These are phyloP conservation scores for Talaromyces sp. DNA, from an alignment of 2,329 filamentous ascomycete species.

Conservation along the genomic window DNA sequence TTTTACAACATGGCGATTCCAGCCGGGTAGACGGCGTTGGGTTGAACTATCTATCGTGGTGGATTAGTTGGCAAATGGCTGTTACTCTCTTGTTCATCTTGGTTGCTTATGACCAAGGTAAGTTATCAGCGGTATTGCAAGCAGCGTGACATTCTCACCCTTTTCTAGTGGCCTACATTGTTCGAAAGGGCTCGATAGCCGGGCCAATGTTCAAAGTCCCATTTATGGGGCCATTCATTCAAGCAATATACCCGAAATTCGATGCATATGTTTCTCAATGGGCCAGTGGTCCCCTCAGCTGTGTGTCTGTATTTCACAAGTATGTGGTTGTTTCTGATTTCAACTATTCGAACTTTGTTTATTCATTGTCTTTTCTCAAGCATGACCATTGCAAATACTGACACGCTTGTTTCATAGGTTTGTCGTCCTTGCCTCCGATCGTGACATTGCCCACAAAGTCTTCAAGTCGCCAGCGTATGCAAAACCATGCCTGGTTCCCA, in stretches of 20 bases:
- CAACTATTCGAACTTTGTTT: no score
- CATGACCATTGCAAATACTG: neutral
- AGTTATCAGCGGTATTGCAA: slow-evolving; percentile 25
- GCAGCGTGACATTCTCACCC: slow-evolving; percentile 1
- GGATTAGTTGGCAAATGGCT: slow-evolving; percentile 32
- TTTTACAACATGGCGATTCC: neutral
- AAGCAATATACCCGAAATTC: slow-evolving; percentile 81
- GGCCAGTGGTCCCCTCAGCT: slow-evolving; percentile 80
- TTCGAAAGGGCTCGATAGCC: slow-evolving; percentile 64
- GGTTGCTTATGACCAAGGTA: slow-evolving; percentile 79
- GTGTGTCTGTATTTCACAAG: slow-evolving; percentile 95
- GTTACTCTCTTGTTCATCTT: slow-evolving; percentile 58
- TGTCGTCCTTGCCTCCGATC: slow-evolving; percentile 93
- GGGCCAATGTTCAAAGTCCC: slow-evolving; percentile 67
- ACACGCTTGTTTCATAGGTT: slow-evolving; percentile 56
- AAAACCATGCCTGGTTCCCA: slow-evolving; percentile 92
- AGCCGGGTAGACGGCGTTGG: neutral
- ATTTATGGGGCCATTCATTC: slow-evolving; percentile 79
- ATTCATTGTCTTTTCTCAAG: no score
- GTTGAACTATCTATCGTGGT: slow-evolving; percentile 22
- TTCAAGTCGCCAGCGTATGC: slow-evolving; percentile 89
- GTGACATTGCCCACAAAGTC: slow-evolving; percentile 92
- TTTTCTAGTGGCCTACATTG: slow-evolving; percentile 59
- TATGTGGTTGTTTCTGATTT: slow-evolving; percentile 36
- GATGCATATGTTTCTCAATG: slow-evolving; percentile 80